Base-by-base conservation (phyloP, 305 asterid genomes). In the Caryopteris hybrid region DNA sequence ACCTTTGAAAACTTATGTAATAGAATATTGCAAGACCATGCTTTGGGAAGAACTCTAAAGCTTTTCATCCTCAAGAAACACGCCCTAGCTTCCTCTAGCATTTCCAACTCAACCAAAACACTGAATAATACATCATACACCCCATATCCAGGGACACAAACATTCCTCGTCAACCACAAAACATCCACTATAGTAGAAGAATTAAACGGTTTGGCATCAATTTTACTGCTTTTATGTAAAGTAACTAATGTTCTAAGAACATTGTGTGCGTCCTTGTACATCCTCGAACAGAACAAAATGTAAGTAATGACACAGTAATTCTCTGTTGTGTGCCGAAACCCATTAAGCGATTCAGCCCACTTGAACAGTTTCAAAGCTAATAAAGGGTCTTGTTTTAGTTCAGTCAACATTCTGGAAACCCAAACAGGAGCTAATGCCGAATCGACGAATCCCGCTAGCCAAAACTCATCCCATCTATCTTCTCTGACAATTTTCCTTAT, bases 11-110 rank as follows among this genome's bases (percentile, higher is more conserved):
- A 78, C 78, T 74, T 87, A 22, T 78, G 88, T 81, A 92, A 76
- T 31, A 92, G 95, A 74, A 72, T 73, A 84, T 88, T 91, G 72
- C 98, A 92, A 20, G 97, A 92, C 57, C 95, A 75, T 41, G 80
- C 71, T 83, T 85, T 92, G 1, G 97, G 98, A 12, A 69, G 69
- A 62, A 88, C 79, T 64, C 78, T 85, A 65, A 69, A 83, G 67
- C 61, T 72, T 77, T 65, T 85, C 98, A 92, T 90, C 84, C 76
- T 82, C 69, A 74, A 50, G 76, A 92, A 92, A 79, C 92, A 90
- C 50, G 80, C 83, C 65, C 78, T 78, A 51, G 97, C 98, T 75
- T 90, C 98, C 73, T 86, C 91, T 11, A 85, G 82, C 82, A 80
- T 74, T 10, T 84, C 96, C 78, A 84, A 66, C 74, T 90, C 95